These are phyloP conservation scores for Apiotrichum montevideense DNA, from an alignment of 1,284 basidiomycete genomes.

Conservation along the genomic window DNA sequence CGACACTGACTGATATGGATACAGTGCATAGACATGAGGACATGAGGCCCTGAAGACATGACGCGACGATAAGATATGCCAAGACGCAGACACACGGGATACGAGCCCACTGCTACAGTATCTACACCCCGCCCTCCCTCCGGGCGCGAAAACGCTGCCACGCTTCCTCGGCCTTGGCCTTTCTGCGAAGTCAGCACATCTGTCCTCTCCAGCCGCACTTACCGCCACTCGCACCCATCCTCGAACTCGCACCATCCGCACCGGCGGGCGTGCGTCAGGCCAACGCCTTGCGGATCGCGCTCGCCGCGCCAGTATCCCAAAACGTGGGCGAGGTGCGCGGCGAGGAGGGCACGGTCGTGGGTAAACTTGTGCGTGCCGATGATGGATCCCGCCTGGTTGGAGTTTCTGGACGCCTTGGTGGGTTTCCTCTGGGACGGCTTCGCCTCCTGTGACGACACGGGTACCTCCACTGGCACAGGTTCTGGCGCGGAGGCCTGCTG, in stretches of 20 bases:
- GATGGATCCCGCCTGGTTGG: constrained; percentile 47
- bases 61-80: no score
- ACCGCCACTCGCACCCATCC: constrained; percentile 74
- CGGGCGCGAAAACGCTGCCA: not conserved
- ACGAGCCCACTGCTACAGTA: no score
- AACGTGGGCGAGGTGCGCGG: constrained; percentile 55
- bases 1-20: no score
- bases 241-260: constrained; percentile 78
- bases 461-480: not conserved
- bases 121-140: no score
- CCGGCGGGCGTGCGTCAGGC: constrained; percentile 55
- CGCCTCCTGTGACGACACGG: not conserved
- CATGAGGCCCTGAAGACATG: no score
- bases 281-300: constrained; percentile 63
- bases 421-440: not conserved
- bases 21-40: no score
- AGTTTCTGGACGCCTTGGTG: no score
- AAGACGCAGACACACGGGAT: no score
- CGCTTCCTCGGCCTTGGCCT: not conserved
- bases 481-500: not conserved
- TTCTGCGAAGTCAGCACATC: not conserved
- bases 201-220: constrained; percentile 10
- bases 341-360: constrained; percentile 57
- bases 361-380: constrained; percentile 62
- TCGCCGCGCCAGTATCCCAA: constrained; percentile 69